Evolutionary conservation across 371 early-diverging fungal genomes (phyloP), one percentile per base, ranked within the genome.

Genomic region (Apophysomyces elegans): DNA sequence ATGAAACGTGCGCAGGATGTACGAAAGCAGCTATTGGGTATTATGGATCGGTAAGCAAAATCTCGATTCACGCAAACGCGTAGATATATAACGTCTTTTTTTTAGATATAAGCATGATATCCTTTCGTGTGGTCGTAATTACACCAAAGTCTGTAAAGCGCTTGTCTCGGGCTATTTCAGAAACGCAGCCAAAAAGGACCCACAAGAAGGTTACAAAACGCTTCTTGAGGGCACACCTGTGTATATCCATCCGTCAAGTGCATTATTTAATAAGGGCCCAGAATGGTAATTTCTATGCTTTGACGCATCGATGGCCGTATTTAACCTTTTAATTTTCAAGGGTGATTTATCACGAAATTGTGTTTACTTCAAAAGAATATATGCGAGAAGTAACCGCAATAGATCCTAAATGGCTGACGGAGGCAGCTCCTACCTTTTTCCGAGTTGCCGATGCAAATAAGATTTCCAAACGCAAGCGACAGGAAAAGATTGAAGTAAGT

Each of bases 301-400:
- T n/a, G 43, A 59, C 37, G 35, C 61, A 26, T 2, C 32, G 1
- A 26, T 26, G 32, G 32, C 32, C 32, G 32, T 26, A 3, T 26
- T 26, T 26, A 26, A 26, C 32, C 32, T 50, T 32, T 63, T 11
- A 39, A 36, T 63, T 9, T 13, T 56, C 5, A 62, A 88, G 88
- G 96, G 94, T 99, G 16, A 93, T 99, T 65, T 99, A 99, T 82
- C 95, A 98, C 74, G 96, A 96, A 83, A 84, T 99, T 65, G 96
- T 98, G 35, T 85, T 97, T 84, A 98, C 98, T 44, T 94, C 95
- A 7, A 96, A 95, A 78, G 99, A 99, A 81, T 99, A 98, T 72
- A 98, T 99, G 96, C 91, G 96, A 59, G 95, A 96, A 79, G 95
- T 96, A 4, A 92, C 96, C 12, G 93, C 96, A 2, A 93, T 99